phyloP scores from a whole-genome alignment of 1,284 basidiomycete genomes.

The Cystobasidium pallidum region DNA sequence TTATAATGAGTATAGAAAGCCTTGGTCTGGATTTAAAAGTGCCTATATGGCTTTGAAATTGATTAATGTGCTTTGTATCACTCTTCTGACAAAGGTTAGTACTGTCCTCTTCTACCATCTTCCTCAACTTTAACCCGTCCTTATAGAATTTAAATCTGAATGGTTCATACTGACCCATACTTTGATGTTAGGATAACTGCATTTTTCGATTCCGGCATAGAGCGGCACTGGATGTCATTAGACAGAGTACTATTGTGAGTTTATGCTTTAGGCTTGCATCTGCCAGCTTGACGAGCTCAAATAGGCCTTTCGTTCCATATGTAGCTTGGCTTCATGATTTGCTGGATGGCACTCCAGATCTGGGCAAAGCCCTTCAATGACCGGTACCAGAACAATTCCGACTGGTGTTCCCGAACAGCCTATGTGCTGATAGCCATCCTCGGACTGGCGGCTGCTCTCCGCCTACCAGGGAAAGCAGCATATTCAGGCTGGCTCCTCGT shows the following conservation, averaged over 20 bases:
- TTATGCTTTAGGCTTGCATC: not conserved
- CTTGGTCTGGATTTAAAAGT: slow-evolving; percentile 62
- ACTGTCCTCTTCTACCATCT: too few relatives aligned
- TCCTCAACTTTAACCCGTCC: too few relatives aligned
- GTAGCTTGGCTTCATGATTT: slow-evolving; percentile 65
- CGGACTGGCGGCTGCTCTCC: slow-evolving; percentile 53
- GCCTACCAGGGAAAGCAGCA: slow-evolving; percentile 51
- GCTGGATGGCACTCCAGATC: slow-evolving; percentile 68
- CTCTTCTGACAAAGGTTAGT: slow-evolving; percentile 62
- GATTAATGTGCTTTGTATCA: slow-evolving; percentile 68
- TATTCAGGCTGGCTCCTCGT: slow-evolving; percentile 54
- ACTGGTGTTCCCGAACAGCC: slow-evolving; percentile 50
- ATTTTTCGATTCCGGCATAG: slow-evolving; percentile 66
- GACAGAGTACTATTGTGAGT: slow-evolving; percentile 61
- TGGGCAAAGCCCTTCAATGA: slow-evolving; percentile 69
- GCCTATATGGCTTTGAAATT: slow-evolving; percentile 64
- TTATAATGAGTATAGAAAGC: slow-evolving; percentile 71
- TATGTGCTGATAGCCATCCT: slow-evolving; percentile 49
- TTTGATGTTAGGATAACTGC: slow-evolving; percentile 64
- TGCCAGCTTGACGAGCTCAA: not conserved
- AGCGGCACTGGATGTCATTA: slow-evolving; percentile 63
- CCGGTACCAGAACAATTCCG: slow-evolving; percentile 70
- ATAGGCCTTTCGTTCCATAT: slow-evolving; percentile 51
- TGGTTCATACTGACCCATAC: too few relatives aligned
- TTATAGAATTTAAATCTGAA: too few relatives aligned